Evolutionary conservation across 2,329 filamentous ascomycete species (phyloP).

Genomic region (Hypoxylon sp.): DNA sequence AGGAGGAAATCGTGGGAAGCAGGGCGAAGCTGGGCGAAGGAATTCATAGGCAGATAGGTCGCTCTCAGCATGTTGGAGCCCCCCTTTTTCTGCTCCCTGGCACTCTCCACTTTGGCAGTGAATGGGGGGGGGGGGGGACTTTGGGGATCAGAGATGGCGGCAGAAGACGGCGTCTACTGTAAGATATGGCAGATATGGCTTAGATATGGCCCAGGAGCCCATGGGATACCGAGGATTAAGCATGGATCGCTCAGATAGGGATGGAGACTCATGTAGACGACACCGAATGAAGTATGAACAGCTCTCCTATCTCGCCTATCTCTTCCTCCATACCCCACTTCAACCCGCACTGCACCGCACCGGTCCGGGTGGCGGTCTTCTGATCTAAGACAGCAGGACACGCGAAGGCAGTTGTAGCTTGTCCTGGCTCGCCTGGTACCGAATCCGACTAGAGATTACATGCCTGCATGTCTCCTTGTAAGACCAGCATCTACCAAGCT

Average conservation of each 20-base stretch:
- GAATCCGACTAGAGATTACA: conserved; percentile 26
- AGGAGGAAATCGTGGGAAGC: not conserved
- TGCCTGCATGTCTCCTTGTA: conserved; percentile 24
- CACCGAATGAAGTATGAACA: conserved; percentile 20
- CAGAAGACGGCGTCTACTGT: no score
- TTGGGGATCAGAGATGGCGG: not conserved
- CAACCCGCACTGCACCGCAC: conserved; percentile 31
- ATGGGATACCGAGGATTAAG: conserved; percentile 4
- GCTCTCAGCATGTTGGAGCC: no score
- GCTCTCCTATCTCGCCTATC: not conserved
- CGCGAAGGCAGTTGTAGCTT: conserved; percentile 6
- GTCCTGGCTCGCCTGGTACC: conserved; percentile 16
- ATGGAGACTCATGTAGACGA: conserved; percentile 3
- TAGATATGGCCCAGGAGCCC: no score
- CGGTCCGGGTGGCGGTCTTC: conserved; percentile 31
- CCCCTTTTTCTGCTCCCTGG: not conserved
- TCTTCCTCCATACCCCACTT: conserved; percentile 24
- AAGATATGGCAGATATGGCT: no score
- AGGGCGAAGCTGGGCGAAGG: conserved; percentile 16
- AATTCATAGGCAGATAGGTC: not conserved
- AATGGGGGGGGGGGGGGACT: not conserved
- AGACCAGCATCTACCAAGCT: conserved; percentile 3
- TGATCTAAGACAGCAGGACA: conserved; percentile 29
- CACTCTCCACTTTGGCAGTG: not conserved
- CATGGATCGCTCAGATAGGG: conserved; percentile 17